Conservation (phyloP, 169 alveolate species). For the Cardiosporidium cionae region DNA sequence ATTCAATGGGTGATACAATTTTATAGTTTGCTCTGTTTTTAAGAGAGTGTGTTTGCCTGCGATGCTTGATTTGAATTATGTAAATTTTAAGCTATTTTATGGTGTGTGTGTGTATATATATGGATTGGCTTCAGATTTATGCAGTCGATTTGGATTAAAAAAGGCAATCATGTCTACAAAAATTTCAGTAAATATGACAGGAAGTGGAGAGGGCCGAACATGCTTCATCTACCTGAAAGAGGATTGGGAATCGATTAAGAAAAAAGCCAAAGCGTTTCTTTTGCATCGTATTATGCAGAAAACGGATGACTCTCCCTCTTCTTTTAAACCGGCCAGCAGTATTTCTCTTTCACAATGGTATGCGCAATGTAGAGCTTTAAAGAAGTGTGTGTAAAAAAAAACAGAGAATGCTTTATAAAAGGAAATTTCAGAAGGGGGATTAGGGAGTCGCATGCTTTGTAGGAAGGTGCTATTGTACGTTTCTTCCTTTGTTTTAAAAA, state of each 20-base stretch:
- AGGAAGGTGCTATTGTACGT: too few species aligned
- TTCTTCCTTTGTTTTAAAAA: too few species aligned
- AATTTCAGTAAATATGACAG: constrained; percentile 64
- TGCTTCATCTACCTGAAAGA: constrained; percentile 64
- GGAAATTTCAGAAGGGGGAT: not conserved
- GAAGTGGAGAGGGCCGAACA: constrained; percentile 61
- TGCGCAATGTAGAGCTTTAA: not conserved
- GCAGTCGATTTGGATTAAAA: constrained; percentile 43
- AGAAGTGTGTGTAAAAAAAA: not conserved
- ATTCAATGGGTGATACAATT: too few species aligned
- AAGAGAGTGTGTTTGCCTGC: too few species aligned
- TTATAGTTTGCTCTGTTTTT: too few species aligned
- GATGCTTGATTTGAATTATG: too few species aligned
- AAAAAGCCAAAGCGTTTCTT: not conserved
- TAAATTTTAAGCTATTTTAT: too few species aligned
- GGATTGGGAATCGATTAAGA: constrained; percentile 48
- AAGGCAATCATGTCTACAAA: constrained; percentile 50
- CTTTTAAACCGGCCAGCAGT: not conserved
- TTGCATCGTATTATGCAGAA: not conserved
- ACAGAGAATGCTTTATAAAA: not conserved
- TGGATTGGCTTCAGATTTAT: too few species aligned
- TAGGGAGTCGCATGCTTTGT: not conserved
- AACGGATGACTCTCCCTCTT: not conserved
- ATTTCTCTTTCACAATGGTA: not conserved
- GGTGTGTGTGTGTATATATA: too few species aligned